Evolutionary conservation across 768 basidiomycete species (phyloP).

Genomic region (Mycena indigotica): DNA sequence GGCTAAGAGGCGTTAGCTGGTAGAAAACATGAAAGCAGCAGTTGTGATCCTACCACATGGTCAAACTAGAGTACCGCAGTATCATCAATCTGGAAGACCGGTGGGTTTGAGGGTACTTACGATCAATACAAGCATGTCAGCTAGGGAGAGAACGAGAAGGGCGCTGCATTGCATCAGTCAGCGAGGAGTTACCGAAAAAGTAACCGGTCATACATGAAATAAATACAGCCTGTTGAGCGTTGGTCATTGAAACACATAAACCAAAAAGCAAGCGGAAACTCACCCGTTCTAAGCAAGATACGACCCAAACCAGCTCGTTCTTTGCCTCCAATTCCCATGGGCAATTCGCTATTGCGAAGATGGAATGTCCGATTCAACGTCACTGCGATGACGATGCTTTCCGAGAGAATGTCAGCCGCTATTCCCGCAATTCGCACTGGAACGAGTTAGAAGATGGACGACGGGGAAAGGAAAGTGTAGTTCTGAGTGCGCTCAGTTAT

Average conservation of each 20-base stretch:
- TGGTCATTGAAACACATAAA: background rate
- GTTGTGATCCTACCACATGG: slow-evolving; percentile 29
- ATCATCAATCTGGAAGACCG: background rate
- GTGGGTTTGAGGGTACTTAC: too few species aligned
- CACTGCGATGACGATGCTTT: slow-evolving; percentile 32
- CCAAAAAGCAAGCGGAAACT: background rate
- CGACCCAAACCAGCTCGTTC: slow-evolving; percentile 28
- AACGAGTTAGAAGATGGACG: background rate
- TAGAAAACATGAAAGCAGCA: background rate
- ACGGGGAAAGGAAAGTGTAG: background rate
- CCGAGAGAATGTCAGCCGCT: slow-evolving; percentile 31
- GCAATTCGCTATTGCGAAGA: slow-evolving; percentile 25
- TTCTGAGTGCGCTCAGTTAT: background rate
- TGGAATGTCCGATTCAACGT: slow-evolving; percentile 31
- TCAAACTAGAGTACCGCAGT: slow-evolving; percentile 12
- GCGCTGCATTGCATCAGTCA: slow-evolving; percentile 18
- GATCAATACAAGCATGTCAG: slow-evolving; percentile 34
- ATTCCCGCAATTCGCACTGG: slow-evolving; percentile 34
- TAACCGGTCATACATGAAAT: slow-evolving; percentile 30
- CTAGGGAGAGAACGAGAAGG: slow-evolving; percentile 32
- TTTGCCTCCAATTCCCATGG: slow-evolving; percentile 13
- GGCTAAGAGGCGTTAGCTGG: slow-evolving; percentile 21
- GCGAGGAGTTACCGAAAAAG: too few species aligned
- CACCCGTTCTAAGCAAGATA: slow-evolving; percentile 30
- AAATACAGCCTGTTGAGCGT: slow-evolving; percentile 24